Conservation (phyloP, 805 yeast species). For the Pichia occidentalis region DNA sequence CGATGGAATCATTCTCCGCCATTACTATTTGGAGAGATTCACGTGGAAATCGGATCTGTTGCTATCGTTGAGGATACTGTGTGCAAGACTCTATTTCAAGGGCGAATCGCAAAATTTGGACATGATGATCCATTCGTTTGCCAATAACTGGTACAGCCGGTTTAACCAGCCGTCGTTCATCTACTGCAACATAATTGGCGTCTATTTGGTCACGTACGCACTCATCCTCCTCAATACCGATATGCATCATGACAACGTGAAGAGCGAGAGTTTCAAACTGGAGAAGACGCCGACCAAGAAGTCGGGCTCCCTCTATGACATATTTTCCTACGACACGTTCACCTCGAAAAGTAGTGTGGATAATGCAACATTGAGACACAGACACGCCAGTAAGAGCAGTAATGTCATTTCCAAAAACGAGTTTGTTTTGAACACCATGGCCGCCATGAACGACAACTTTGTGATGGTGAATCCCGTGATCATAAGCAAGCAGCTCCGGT, state of each 20-base stretch:
- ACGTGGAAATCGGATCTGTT: conserved; percentile 45
- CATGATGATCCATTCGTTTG: conserved; percentile 60
- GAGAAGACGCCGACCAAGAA: neutral
- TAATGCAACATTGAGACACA: too few species aligned
- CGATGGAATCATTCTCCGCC: conserved; percentile 37
- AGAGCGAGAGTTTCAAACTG: neutral
- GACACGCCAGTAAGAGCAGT: too few species aligned
- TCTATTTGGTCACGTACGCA: conserved; percentile 67
- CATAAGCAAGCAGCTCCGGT: conserved; percentile 1
- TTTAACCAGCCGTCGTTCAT: conserved; percentile 16
- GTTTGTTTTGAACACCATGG: conserved; percentile 44
- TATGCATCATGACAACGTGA: conserved; percentile 46
- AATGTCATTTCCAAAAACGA: conserved; percentile 35
- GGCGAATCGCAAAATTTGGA: conserved; percentile 84
- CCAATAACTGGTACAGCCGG: conserved; percentile 52
- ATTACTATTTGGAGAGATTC: conserved; percentile 41
- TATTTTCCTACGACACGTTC: neutral
- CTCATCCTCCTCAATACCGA: conserved; percentile 72
- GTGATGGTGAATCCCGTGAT: conserved; percentile 10
- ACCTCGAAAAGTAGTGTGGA: neutral
- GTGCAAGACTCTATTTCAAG: conserved; percentile 60
- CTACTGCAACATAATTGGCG: conserved; percentile 47
- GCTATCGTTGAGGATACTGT: conserved; percentile 50
- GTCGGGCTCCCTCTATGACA: conserved; percentile 1
- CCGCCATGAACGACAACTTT: conserved; percentile 34